Evolutionary conservation across 2,329 filamentous ascomycete species (phyloP).

Genomic region (Xylariaceae sp.): DNA sequence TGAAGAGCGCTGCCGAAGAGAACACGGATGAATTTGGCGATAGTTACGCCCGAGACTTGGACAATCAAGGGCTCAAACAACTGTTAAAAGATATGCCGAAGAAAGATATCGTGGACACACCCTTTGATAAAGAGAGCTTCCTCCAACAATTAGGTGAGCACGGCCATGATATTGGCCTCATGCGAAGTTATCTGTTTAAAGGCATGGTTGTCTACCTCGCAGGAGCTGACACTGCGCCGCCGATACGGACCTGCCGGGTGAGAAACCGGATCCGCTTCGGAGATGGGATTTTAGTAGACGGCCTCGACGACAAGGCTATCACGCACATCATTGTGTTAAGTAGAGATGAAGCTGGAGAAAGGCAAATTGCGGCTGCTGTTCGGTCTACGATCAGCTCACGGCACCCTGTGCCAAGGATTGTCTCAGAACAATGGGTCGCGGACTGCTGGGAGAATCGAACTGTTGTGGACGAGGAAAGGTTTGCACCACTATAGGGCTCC

Average conservation of each 20-base stretch:
- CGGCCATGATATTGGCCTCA: constrained; percentile 58
- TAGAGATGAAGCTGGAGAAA: constrained; percentile 45
- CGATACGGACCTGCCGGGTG: constrained; percentile 52
- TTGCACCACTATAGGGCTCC: constrained; percentile 39
- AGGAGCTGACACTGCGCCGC: constrained; percentile 38
- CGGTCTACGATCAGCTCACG: constrained; percentile 54
- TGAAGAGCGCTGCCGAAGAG: constrained; percentile 59
- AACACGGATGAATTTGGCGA: constrained; percentile 82
- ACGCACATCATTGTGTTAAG: constrained; percentile 77
- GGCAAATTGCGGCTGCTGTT: constrained; percentile 52
- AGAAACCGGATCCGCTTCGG: constrained; percentile 71
- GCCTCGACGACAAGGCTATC: constrained; percentile 58
- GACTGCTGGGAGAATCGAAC: constrained; percentile 83
- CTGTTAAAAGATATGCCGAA: constrained; percentile 60
- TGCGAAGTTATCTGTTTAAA: constrained; percentile 61
- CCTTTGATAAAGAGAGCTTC: constrained; percentile 56
- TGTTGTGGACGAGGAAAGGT: constrained; percentile 78
- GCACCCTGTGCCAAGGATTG: constrained; percentile 68
- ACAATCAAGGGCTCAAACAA: constrained; percentile 65
- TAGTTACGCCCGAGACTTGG: constrained; percentile 77
- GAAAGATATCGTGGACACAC: constrained; percentile 46
- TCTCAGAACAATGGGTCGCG: constrained; percentile 75
- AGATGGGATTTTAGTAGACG: constrained; percentile 63
- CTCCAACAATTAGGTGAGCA: constrained; percentile 62
- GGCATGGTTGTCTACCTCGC: constrained; percentile 52